Evolutionary conservation across 192 early-diverging fungal genomes (phyloP), one percentile per base, ranked within the genome.

Genomic region (Entomortierella parvispora): DNA sequence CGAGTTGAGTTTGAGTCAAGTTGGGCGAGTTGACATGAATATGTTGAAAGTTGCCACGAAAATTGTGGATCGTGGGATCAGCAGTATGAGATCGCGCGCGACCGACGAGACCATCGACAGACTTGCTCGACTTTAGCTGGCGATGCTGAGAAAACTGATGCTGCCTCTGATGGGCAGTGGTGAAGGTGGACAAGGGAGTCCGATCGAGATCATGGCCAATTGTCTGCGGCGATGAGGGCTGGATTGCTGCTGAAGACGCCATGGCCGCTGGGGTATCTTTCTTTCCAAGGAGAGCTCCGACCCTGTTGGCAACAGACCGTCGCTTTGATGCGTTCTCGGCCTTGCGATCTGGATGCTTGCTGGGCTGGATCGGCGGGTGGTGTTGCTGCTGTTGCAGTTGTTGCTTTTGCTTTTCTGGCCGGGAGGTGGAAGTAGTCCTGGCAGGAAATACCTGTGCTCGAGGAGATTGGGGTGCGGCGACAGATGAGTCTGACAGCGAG

Each of bases 1-100:
- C 72, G 9, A 76, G 32, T 32, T 76, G 72, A n/a, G 65, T 62
- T 47, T 62, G 63, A 1, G 72, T 76, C 31, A 76, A 29, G 26
- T 53, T 62, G 2, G 72, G 72, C 22, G 72, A 76, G 51, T 61
- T 48, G 45, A 67, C 46, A 43, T 76, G 49, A 2, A 76, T 2
- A n/a, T 62, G 48, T 17, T 68, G 64, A 62, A 76, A 76, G 53
- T 67, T 46, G 10, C 43, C 61, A n/a, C 65, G 18, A 44, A 57
- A 44, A 25, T 51, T 46, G 34, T 76, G 72, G n/a, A 50, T 50
- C 1, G 64, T 51, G 7, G 72, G 52, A 40, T 76, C 72, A 4
- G 65, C 65, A 4, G 72, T 76, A 10, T 76, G 65, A 22, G 72
- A 76, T 9, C 72, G 58, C 44, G 65, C 59, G 17, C 65, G 57